Base-by-base conservation (phyloP, 345 rosid genomes). In the Acer saccharum region DNA sequence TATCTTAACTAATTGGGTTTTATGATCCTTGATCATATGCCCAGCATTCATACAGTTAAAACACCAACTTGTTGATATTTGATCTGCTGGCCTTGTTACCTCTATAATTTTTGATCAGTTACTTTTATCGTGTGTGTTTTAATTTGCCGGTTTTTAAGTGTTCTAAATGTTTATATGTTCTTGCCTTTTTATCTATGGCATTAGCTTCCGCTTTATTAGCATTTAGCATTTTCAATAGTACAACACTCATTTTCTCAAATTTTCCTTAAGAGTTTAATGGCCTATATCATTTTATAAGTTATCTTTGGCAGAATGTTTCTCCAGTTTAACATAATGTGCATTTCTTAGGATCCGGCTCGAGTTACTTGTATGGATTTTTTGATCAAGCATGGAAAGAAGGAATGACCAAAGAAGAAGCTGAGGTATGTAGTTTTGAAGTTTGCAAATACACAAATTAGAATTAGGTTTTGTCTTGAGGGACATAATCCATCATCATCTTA, bases 361-460 rank as follows among this genome's bases (percentile, higher is more conserved):
- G 94, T 77, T 97, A 97, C 76, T 85, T 94, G 43, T 97, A 97
- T 69, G 98, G 99, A 17, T 97, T 97, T 84, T 94, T 94, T 66
- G 99, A 97, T 83, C 98, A 94, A 81, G 98, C 85, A 7, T 97
- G 99, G 99, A 97, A 83, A 79, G 99, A 94, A 67, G 90, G 93
- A 77, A 93, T 97, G 98, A 94, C 93, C 72, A 86, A 90, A 85
- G 98, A 97, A 23, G 99, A 97, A 87, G 99, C 98, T 8, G 98
- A 94, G 99, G 99, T 94, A 87, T 74, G 44, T 66, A 68, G 7
- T 6, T 23, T 72, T 48, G 8, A 65, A 27, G 54, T 39, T 54
- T 32, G 55, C 32, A 54, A 52, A 65, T 41, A 18, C 14, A n/a
- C 4, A 14, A 13, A 21, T 35, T 35, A 35, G 39, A 35, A 35